These are phyloP conservation scores for Paramecium primaurelia DNA, from an alignment of 73 alveolate genomes.

Conservation along the genomic window DNA sequence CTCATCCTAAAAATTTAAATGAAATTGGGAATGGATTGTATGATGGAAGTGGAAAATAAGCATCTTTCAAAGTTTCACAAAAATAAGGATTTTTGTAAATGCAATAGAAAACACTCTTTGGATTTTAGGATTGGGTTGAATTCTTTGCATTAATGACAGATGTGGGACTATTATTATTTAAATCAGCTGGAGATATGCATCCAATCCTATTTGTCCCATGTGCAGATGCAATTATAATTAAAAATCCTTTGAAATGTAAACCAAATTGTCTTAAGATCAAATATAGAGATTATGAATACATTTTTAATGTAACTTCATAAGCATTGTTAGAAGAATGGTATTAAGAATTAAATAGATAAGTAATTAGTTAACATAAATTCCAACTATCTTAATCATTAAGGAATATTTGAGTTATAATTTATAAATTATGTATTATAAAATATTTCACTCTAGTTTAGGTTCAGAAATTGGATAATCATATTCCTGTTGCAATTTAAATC, in stretches of 20 bases:
- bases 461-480: not conserved
- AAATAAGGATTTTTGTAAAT: not conserved
- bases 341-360: not conserved
- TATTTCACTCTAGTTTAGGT: not conserved
- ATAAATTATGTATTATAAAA: not conserved
- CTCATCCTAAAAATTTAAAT: not conserved
- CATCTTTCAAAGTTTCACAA: not conserved
- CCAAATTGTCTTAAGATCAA: not conserved
- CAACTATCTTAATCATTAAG: not conserved
- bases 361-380: not conserved
- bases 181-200: not conserved
- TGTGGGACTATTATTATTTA: slow-evolving; percentile 25
- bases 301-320: not conserved
- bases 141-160: slow-evolving; percentile 15
- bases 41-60: slow-evolving; percentile 34
- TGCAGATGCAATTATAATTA: slow-evolving; percentile 17
- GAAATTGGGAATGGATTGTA: not conserved
- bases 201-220: slow-evolving; percentile 8
- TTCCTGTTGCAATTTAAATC: not conserved
- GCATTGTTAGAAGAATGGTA: not conserved
- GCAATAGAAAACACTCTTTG: slow-evolving; percentile 13
- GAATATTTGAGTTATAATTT: not conserved
- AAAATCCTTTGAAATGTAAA: not conserved
- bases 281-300: not conserved
- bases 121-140: not conserved